Percentiles rank a stretch among this genome's conserved stretches.
These are phyloP conservation scores for Leccinum longicurvipes DNA, from an alignment of 768 basidiomycete species.

Conservation along the genomic window DNA sequence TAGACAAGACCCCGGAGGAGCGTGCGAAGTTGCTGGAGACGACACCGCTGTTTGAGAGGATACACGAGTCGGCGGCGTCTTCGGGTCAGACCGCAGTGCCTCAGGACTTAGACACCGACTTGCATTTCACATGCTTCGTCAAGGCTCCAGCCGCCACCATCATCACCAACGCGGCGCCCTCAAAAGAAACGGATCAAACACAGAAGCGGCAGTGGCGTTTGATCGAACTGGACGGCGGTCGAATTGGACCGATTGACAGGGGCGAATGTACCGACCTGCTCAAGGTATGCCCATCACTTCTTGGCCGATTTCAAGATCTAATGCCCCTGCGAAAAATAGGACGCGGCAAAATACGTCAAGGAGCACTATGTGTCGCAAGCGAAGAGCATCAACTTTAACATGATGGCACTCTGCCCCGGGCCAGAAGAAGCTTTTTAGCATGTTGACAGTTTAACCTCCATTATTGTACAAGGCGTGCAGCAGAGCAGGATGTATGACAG, in stretches of 20 bases:
- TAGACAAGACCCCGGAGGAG: slow-evolving; percentile 68
- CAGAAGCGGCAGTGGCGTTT: slow-evolving; percentile 45
- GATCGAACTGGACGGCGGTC: slow-evolving; percentile 81
- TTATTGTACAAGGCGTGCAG: slow-evolving; percentile 10
- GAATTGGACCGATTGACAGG: slow-evolving; percentile 77
- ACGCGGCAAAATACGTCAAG: slow-evolving; percentile 44
- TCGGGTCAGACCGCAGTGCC: slow-evolving; percentile 70
- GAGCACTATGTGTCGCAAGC: slow-evolving; percentile 40
- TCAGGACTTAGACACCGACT: slow-evolving; percentile 60
- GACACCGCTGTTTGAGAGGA: slow-evolving; percentile 70
- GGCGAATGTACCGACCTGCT: slow-evolving; percentile 62
- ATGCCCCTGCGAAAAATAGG: slow-evolving; percentile 27
- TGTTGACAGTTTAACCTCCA: not conserved
- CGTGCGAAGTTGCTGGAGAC: slow-evolving; percentile 74
- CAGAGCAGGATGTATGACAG: not conserved
- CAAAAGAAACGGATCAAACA: slow-evolving; percentile 10
- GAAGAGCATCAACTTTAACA: slow-evolving; percentile 41
- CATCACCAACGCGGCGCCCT: not conserved
- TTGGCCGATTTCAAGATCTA: not conserved
- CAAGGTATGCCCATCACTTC: slow-evolving; percentile 34
- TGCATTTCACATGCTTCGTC: slow-evolving; percentile 90
- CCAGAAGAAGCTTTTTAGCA: slow-evolving; percentile 11
- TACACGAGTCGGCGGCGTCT: slow-evolving; percentile 69
- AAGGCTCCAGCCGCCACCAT: slow-evolving; percentile 47
- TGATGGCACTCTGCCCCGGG: slow-evolving; percentile 45